Conservation (phyloP, 148 eudicot genomes). For the Arbutus unedo region DNA sequence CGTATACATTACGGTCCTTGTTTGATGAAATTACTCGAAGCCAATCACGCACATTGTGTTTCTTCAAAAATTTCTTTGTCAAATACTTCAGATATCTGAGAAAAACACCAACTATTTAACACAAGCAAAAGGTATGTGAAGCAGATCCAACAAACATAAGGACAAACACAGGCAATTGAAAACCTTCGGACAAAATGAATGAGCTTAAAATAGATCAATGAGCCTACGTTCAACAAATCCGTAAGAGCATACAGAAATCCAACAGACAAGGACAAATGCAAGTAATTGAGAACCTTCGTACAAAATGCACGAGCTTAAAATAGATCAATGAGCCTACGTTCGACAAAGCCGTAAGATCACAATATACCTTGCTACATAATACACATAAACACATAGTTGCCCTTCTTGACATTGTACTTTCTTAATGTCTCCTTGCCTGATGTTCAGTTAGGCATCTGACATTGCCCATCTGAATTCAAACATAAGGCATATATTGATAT, state of each 20-base stretch:
- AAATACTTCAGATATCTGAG: slow-evolving; percentile 56
- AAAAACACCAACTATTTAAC: not conserved
- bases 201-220: not conserved
- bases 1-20: slow-evolving; percentile 55
- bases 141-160: not conserved
- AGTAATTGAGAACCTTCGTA: not conserved
- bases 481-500: slow-evolving; percentile 11
- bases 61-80: slow-evolving; percentile 65
- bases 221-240: not conserved
- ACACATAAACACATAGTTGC: not conserved
- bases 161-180: not conserved
- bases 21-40: slow-evolving; percentile 61
- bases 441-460: slow-evolving; percentile 18
- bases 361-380: not conserved
- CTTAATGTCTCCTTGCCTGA: slow-evolving; percentile 11
- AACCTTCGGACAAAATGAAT: not conserved
- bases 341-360: not conserved
- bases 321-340: not conserved
- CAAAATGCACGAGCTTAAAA: not conserved
- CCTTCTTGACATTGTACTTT: not conserved
- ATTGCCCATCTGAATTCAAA: slow-evolving; percentile 11
- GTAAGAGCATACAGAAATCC: not conserved
- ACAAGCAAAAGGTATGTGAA: not conserved
- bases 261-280: not conserved
- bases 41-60: slow-evolving; percentile 65